phyloP scores from a whole-genome alignment of 2,329 filamentous ascomycete genomes.

The Harringtonia aguacate region DNA sequence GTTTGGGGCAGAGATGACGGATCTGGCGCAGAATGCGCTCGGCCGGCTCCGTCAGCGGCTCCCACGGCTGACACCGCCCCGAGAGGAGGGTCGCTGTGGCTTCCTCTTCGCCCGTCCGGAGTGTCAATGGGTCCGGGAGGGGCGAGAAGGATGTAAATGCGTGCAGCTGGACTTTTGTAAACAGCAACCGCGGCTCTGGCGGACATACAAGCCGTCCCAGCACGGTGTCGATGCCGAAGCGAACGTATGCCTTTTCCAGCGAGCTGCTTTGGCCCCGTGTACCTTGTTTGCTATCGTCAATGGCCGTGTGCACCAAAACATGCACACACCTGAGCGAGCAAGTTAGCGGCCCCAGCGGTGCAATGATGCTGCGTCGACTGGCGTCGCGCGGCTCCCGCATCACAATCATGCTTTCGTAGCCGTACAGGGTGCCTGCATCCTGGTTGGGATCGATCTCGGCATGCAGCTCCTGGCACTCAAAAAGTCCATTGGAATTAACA shows the following conservation, averaged over 20 bases:
- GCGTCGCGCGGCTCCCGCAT: constrained; percentile 30
- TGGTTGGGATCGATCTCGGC: constrained; percentile 46
- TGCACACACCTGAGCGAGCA: constrained; percentile 28
- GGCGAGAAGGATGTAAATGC: constrained; percentile 44
- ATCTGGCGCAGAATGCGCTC: constrained; percentile 13
- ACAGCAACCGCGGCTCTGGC: constrained; percentile 41
- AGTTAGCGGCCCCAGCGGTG: constrained; percentile 32
- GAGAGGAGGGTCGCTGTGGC: constrained; percentile 38
- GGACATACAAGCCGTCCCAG: constrained; percentile 47
- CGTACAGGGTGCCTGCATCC: constrained; percentile 48
- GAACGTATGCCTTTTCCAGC: constrained; percentile 27
- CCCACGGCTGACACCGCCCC: constrained; percentile 39
- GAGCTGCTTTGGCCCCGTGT: background rate
- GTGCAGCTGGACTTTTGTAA: constrained; percentile 47
- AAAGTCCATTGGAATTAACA: constrained; percentile 29
- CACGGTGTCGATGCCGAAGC: constrained; percentile 40
- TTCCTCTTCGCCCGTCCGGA: constrained; percentile 51
- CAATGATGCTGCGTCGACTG: constrained; percentile 35
- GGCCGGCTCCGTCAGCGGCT: background rate
- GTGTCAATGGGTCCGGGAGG: constrained; percentile 46
- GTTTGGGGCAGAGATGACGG: constrained; percentile 17
- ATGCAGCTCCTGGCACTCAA: constrained; percentile 38
- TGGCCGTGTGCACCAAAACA: constrained; percentile 22
- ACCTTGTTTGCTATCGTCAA: background rate
- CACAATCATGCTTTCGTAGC: constrained; percentile 47